Percentiles rank a stretch among this genome's conserved stretches.
Conservation (phyloP, 768 basidiomycete genomes). For the Russula abietina region DNA sequence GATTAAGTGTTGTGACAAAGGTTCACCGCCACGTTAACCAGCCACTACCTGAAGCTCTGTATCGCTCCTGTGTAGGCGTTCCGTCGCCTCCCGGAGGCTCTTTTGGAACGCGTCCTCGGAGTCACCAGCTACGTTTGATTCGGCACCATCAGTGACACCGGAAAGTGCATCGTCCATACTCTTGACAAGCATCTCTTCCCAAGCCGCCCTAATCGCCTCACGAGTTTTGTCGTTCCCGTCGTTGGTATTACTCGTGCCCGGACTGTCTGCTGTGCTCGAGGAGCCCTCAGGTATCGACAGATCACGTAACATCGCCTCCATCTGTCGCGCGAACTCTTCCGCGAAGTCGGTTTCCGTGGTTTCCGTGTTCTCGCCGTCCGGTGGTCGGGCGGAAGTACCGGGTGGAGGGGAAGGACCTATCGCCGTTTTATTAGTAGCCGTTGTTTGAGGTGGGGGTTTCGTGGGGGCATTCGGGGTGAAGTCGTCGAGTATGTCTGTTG, state of each 20-base stretch:
- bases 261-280: constrained; percentile 9
- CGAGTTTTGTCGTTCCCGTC: constrained; percentile 31
- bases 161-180: constrained; percentile 41
- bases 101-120: constrained; percentile 52
- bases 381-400: constrained; percentile 22
- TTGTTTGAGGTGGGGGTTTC: constrained; percentile 22
- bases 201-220: constrained; percentile 47
- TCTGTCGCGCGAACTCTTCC: constrained; percentile 37
- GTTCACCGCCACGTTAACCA: background rate
- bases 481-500: constrained; percentile 45
- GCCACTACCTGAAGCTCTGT: constrained; percentile 41
- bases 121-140: constrained; percentile 14
- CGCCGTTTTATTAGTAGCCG: constrained; percentile 21
- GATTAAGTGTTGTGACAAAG: constrained; percentile 13
- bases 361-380: constrained; percentile 26
- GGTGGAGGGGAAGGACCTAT: constrained; percentile 22
- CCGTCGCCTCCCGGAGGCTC: constrained; percentile 65
- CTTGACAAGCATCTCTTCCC: constrained; percentile 67
- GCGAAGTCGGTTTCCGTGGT: constrained; percentile 32
- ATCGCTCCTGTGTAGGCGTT: constrained; percentile 66
- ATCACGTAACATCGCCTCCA: constrained; percentile 42
- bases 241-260: constrained; percentile 18
- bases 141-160: constrained; percentile 19
- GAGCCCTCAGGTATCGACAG: constrained; percentile 30
- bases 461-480: constrained; percentile 31